Percentiles rank a stretch among this genome's conserved stretches.
phyloP scores from a whole-genome alignment of 352 stramenopile species.

The Globisporangium middletonii region DNA sequence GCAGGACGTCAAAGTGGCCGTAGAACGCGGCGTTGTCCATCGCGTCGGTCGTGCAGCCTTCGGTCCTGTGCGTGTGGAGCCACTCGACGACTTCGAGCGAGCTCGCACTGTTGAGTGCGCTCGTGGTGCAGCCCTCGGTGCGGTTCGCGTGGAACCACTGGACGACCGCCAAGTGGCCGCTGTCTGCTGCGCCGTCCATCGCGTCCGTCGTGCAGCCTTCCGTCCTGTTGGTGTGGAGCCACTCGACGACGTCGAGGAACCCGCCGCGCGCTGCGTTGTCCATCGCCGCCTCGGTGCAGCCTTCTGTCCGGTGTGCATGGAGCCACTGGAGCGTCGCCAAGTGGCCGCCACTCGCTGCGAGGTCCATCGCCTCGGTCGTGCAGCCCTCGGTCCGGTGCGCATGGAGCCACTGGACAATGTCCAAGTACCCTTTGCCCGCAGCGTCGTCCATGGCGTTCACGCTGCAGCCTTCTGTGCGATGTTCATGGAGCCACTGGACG shows the following conservation, averaged over 20 bases:
- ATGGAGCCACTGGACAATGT: slow-evolving; percentile 17
- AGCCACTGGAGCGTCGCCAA: slow-evolving; percentile 44
- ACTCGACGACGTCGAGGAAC: slow-evolving; percentile 8
- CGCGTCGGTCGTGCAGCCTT: slow-evolving; percentile 18
- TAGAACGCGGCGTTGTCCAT: slow-evolving; percentile 27
- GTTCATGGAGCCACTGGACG: slow-evolving; percentile 16
- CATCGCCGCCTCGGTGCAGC: slow-evolving; percentile 31
- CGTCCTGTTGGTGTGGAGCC: slow-evolving; percentile 7
- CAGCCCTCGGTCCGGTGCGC: slow-evolving; percentile 6
- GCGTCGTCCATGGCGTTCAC: slow-evolving; percentile 17
- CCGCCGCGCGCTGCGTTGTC: slow-evolving; percentile 7
- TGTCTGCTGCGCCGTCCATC: slow-evolving; percentile 19
- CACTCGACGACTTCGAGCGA: slow-evolving; percentile 15
- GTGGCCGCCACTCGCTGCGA: slow-evolving; percentile 4
- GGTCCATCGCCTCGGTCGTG: slow-evolving; percentile 10
- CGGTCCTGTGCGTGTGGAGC: slow-evolving; percentile 14
- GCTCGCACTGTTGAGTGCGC: slow-evolving; percentile 11
- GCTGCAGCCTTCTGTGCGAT: slow-evolving; percentile 16
- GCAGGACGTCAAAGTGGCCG: slow-evolving; percentile 21
- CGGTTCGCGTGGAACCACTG: slow-evolving; percentile 18
- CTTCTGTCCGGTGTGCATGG: slow-evolving; percentile 40
- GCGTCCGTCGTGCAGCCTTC: slow-evolving; percentile 18
- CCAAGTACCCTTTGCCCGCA: slow-evolving; percentile 11
- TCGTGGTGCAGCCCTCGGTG: slow-evolving; percentile 15
- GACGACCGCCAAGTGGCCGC: slow-evolving; percentile 13